Evolutionary conservation across 192 early-diverging fungal genomes (phyloP).

Genomic region (Rhizophagus sp.): DNA sequence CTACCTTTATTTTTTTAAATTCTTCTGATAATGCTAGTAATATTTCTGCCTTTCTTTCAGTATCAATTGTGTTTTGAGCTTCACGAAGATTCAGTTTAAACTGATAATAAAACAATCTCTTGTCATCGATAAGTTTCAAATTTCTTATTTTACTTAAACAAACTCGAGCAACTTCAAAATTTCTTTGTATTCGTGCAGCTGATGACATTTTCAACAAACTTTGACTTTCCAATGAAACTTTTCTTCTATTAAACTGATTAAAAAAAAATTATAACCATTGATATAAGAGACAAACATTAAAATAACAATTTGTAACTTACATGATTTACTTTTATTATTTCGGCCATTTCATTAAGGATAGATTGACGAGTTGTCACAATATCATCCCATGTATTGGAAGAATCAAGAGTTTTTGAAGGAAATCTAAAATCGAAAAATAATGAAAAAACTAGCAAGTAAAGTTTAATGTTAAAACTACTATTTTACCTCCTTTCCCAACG

Average conservation of each 20-base stretch:
- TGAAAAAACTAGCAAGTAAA: neutral
- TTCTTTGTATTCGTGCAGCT: conserved; percentile 62
- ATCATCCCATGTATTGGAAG: conserved; percentile 36
- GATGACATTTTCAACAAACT: conserved; percentile 47
- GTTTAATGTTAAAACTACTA: neutral
- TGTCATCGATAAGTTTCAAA: conserved; percentile 32
- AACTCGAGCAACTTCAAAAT: conserved; percentile 56
- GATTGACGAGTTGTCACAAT: conserved; percentile 10
- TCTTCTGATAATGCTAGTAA: conserved; percentile 25
- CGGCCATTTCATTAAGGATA: neutral
- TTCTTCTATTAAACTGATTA: conserved; percentile 31
- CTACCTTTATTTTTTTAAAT: conserved; percentile 28
- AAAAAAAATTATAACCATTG: neutral
- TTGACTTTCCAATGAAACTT: conserved; percentile 22
- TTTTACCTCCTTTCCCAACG: conserved; percentile 8
- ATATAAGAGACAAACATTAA: neutral
- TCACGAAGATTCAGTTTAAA: conserved; percentile 34
- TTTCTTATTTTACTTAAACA: conserved; percentile 42
- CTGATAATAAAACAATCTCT: conserved; percentile 33
- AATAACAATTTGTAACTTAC: neutral
- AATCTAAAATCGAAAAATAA: neutral
- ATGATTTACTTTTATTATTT: neutral
- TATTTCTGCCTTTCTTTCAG: conserved; percentile 17
- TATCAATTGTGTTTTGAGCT: conserved; percentile 21
- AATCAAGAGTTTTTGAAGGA: conserved; percentile 47